A percentile compares a stretch with the other conserved stretches of the same genome.
phyloP scores from a whole-genome alignment of 2,329 filamentous ascomycete genomes.

The Cytospora chrysosperma region DNA sequence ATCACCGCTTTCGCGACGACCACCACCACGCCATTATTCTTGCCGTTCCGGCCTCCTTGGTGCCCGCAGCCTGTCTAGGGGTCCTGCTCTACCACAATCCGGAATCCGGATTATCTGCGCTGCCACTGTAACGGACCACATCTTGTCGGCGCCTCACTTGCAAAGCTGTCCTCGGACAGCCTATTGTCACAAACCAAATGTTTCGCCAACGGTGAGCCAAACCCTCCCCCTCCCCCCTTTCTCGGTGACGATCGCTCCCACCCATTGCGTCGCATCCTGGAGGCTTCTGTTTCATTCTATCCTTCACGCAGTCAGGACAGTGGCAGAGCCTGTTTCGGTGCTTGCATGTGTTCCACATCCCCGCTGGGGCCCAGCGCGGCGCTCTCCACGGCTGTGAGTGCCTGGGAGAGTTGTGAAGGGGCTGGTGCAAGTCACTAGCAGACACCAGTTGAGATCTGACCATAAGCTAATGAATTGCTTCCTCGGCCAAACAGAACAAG shows the following conservation, averaged over 20 bases:
- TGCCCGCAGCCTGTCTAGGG: slow-evolving; percentile 12
- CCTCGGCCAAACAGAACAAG: slow-evolving; percentile 55
- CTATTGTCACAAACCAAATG: slow-evolving; percentile 15
- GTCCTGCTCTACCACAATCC: neutral
- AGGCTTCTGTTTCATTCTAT: neutral
- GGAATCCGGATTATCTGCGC: neutral
- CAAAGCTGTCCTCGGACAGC: slow-evolving; percentile 4
- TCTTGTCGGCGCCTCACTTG: neutral
- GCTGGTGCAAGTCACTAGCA: neutral
- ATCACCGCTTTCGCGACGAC: slow-evolving; percentile 6
- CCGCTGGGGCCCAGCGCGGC: neutral
- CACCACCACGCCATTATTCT: slow-evolving; percentile 13
- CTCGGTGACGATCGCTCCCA: too few species aligned
- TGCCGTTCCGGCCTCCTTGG: slow-evolving; percentile 10
- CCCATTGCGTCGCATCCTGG: neutral
- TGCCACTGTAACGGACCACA: neutral
- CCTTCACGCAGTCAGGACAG: neutral
- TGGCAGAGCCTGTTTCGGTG: neutral
- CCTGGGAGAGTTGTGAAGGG: neutral
- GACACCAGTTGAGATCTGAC: neutral
- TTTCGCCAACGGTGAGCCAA: slow-evolving; percentile 24
- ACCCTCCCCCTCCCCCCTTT: neutral
- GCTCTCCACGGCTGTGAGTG: neutral
- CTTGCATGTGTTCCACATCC: neutral
- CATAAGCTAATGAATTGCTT: slow-evolving; percentile 6